These are phyloP conservation scores for Zanthoxylum bungeanum DNA, from an alignment of 345 rosid species.

Conservation along the genomic window DNA sequence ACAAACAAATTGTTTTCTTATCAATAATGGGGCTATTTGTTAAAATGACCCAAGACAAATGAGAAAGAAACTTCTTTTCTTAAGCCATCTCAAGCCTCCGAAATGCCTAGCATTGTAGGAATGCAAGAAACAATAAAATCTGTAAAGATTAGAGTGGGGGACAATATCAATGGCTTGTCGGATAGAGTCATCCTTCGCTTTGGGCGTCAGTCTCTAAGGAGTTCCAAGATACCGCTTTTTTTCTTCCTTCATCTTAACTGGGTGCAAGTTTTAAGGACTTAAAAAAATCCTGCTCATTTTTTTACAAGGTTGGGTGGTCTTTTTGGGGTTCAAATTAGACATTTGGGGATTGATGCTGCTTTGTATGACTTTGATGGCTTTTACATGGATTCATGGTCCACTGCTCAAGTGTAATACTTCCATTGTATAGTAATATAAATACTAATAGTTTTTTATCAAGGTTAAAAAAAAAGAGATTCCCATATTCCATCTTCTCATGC, in stretches of 20 bases:
- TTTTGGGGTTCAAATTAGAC: neutral
- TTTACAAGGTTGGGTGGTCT: neutral
- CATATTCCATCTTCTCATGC: neutral
- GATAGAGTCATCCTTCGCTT: too few relatives aligned
- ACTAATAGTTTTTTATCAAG: too few relatives aligned
- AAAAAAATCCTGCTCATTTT: neutral
- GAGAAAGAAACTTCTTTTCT: neutral
- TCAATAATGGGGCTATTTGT: neutral
- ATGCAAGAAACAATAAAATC: too few relatives aligned
- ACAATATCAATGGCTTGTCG: too few relatives aligned
- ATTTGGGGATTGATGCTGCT: neutral
- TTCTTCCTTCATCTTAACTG: neutral
- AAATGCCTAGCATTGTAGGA: neutral
- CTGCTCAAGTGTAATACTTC: neutral
- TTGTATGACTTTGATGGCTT: neutral
- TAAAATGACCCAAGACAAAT: neutral
- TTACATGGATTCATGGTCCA: neutral
- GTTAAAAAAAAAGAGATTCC: too few relatives aligned
- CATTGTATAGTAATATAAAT: too few relatives aligned
- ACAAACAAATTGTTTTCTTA: neutral
- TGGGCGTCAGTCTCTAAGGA: too few relatives aligned
- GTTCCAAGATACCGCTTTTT: too few relatives aligned
- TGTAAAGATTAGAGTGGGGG: too few relatives aligned
- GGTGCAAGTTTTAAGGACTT: neutral
- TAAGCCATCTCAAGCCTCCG: neutral